Evolutionary conservation across 306 rosid genomes (phyloP).

Genomic region (Cucurbita ficifolia): DNA sequence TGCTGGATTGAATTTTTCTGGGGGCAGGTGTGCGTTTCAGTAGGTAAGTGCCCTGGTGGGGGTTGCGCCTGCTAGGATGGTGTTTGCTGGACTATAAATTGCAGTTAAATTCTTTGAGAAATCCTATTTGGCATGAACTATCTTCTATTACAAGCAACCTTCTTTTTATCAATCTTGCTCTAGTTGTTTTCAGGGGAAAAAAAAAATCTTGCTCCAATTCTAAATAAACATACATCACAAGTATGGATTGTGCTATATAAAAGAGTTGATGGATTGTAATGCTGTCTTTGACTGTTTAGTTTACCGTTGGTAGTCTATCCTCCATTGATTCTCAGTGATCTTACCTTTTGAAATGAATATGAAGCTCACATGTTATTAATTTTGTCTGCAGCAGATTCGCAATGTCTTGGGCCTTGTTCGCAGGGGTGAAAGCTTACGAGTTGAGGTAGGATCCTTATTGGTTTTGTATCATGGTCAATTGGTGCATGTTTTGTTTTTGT

Average conservation of each 20-base stretch:
- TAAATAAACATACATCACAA: neutral
- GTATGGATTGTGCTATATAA: neutral
- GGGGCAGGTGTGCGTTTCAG: neutral
- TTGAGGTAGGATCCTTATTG: conserved; percentile 52
- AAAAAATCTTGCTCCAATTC: neutral
- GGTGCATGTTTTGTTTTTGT: neutral
- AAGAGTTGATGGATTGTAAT: neutral
- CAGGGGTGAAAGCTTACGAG: conserved; percentile 68
- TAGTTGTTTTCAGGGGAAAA: too few relatives aligned
- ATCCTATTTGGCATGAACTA: neutral
- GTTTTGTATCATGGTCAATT: conserved; percentile 5
- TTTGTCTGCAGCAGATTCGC: conserved; percentile 51
- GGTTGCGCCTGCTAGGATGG: neutral
- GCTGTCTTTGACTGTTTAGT: neutral
- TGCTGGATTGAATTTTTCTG: neutral
- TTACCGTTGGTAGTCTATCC: neutral
- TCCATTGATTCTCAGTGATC: neutral
- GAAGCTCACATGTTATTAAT: conserved; percentile 17
- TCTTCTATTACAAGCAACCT: neutral
- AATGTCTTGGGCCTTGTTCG: conserved; percentile 86
- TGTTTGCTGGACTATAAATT: neutral
- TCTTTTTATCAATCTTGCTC: neutral
- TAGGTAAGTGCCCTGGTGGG: neutral
- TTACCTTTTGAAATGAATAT: neutral
- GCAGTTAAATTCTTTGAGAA: neutral